Evolutionary conservation across 805 yeast genomes (phyloP).

Genomic region (Ogataea haglerorum): DNA sequence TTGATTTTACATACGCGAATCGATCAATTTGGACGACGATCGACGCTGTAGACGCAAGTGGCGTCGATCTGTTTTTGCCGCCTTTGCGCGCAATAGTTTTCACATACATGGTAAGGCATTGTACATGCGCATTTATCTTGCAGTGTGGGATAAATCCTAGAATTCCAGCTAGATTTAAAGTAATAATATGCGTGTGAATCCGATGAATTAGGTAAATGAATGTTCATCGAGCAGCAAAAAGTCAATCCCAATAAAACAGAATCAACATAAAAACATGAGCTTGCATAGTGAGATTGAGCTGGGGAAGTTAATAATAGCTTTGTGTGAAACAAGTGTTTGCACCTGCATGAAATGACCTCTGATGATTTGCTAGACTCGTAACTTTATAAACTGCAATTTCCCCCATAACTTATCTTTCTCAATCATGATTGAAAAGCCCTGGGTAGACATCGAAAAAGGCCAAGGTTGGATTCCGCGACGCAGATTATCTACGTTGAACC

Average conservation of each 20-base stretch:
- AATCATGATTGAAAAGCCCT: not conserved
- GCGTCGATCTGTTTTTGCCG: too few relatives aligned
- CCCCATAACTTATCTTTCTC: not conserved
- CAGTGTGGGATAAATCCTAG: not conserved
- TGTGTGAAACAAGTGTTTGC: not conserved
- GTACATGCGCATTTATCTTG: not conserved
- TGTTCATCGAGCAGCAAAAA: not conserved
- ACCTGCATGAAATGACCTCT: not conserved
- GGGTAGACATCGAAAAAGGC: constrained; percentile 6
- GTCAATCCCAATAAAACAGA: not conserved
- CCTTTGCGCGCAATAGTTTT: not conserved
- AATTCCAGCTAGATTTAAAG: not conserved
- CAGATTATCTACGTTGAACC: not conserved
- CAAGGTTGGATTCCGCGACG: not conserved
- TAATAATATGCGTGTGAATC: not conserved
- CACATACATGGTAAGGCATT: not conserved
- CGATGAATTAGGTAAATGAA: not conserved
- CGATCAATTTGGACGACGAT: not conserved
- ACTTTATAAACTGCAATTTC: not conserved
- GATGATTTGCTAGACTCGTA: not conserved
- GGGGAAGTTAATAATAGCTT: not conserved
- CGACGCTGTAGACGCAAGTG: not conserved
- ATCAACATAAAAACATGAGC: too few relatives aligned
- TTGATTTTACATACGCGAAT: not conserved
- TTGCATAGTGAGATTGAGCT: not conserved